Evolutionary conservation across 108 stramenopile genomes (phyloP), one percentile per base, ranked within the genome.

Genomic region (Skeletonema potamos): DNA sequence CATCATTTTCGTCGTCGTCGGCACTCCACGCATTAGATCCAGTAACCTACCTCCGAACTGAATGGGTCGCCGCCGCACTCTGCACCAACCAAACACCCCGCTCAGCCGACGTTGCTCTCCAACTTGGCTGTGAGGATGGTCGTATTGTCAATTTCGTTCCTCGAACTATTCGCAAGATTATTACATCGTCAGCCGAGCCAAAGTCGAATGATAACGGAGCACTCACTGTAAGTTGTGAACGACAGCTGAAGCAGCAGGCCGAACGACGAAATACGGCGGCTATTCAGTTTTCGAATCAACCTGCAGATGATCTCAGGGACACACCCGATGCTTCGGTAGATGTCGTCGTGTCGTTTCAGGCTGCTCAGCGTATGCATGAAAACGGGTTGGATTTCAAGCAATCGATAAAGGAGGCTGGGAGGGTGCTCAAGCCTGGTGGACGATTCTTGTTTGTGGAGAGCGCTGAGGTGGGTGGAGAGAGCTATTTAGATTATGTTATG

Each of bases 391-490:
- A 95, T 68, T 92, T 89, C 87, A 92, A 92, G 55, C 85, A 83
- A 34, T 68, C 70, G 34, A 70, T 95, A n/a, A 62, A 64, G 13
- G 94, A 95, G 68, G 90, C 92, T 10, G 88, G 84, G 1, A 78
- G 94, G 29, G 94, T 95, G 10, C 62, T 95, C 41, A 92, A 91
- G 68, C 92, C 90, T 5, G 94, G 94, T 44, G 94, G 94, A 59
- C 61, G 92, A 58, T 75, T 92, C 54, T 61, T 95, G n/a, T 95
- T 89, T 68, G 87, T 89, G 10, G 94, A 95, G 64, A 86, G 77
- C 66, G 83, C 74, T n/a, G 69, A 56, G 64, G 33, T 94, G 37
- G 78, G 73, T 12, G 89, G 87, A 33, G 91, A 88, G 62, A 83
- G 72, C 32, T 94, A 86, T 72, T 63, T 92, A 15, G 90, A 90